phyloP scores from a whole-genome alignment of 495 filamentous ascomycete genomes.

The Penicillium crystallinum region DNA sequence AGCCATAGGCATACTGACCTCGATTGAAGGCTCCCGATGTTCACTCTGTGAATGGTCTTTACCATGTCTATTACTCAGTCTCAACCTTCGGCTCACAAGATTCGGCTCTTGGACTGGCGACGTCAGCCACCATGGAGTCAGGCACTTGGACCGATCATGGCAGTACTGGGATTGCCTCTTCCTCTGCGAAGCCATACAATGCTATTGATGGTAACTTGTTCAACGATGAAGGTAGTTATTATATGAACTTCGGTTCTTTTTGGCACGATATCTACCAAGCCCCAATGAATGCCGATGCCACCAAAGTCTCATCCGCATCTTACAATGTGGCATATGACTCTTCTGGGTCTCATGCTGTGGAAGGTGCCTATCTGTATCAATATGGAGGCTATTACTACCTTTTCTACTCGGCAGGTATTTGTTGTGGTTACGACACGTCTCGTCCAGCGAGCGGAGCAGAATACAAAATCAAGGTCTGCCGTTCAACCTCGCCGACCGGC shows the following conservation, averaged over 20 bases:
- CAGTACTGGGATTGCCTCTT: conserved; percentile 45
- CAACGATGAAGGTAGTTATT: conserved; percentile 41
- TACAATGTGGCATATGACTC: conserved; percentile 53
- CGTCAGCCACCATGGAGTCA: conserved; percentile 53
- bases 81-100: conserved; percentile 60
- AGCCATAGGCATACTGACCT: neutral
- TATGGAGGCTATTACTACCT: conserved; percentile 61
- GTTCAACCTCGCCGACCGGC: conserved; percentile 50
- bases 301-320: conserved; percentile 28
- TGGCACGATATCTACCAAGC: conserved; percentile 67
- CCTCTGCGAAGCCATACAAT: conserved; percentile 54
- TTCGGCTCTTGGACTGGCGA: conserved; percentile 66
- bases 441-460: conserved; percentile 55
- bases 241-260: conserved; percentile 66
- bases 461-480: conserved; percentile 67
- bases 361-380: conserved; percentile 57
- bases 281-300: conserved; percentile 46
- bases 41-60: conserved; percentile 47
- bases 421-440: conserved; percentile 55
- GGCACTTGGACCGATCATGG: conserved; percentile 55
- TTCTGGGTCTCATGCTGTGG: conserved; percentile 48
- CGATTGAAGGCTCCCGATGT: conserved; percentile 61
- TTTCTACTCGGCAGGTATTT: conserved; percentile 61
- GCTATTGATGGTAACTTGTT: conserved; percentile 68
- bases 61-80: conserved; percentile 71